Evolutionary conservation across 192 early-diverging fungal species (phyloP).

Genomic region (Gonapodya sp.): DNA sequence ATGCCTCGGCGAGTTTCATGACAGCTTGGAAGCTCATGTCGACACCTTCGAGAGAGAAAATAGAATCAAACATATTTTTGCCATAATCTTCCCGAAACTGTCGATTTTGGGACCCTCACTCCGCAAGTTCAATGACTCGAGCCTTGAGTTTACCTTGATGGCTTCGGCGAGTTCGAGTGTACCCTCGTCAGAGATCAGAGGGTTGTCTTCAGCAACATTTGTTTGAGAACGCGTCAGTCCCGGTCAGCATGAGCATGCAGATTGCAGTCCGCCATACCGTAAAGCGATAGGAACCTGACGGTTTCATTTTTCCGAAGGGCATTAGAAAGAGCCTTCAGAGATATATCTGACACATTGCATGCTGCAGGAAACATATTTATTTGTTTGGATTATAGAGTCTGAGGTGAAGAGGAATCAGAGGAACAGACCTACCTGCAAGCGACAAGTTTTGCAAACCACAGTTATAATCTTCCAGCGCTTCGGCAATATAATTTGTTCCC

Average conservation of each 20-base stretch:
- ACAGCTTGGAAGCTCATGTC: not conserved
- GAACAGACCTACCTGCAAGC: not conserved
- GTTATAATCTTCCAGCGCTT: not conserved
- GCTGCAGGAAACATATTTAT: not conserved
- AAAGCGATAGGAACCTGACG: not conserved
- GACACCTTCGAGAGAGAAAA: not conserved
- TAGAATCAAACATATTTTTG: too few relatives aligned
- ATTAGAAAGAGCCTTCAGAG: not conserved
- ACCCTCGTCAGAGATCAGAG: not conserved
- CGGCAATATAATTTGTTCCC: not conserved
- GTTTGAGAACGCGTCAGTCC: too few relatives aligned
- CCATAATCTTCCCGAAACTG: too few relatives aligned
- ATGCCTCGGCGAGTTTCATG: not conserved
- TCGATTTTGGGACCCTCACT: not conserved
- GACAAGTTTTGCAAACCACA: not conserved
- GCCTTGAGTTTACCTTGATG: not conserved
- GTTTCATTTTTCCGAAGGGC: not conserved
- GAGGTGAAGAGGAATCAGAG: not conserved
- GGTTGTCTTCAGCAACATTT: not conserved
- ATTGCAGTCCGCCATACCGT: too few relatives aligned
- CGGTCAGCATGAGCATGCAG: too few relatives aligned
- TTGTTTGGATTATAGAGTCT: too few relatives aligned
- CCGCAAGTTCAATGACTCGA: not conserved
- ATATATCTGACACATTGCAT: not conserved
- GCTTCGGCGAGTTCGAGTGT: not conserved